Conservation (phyloP, 805 yeast species). For the Wickerhamomyces silvicola region DNA sequence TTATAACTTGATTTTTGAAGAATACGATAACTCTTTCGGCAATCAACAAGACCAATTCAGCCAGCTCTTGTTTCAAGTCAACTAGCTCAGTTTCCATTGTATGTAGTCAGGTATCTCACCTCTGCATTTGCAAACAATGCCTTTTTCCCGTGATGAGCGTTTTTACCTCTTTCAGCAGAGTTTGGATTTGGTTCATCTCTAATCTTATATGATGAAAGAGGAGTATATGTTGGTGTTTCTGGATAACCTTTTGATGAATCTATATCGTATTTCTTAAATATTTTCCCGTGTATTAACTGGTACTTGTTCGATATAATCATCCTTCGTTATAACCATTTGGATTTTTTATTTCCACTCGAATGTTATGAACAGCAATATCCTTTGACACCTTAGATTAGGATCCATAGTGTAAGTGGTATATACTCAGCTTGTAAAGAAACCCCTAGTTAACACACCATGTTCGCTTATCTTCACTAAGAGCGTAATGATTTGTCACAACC, state of each 20-base stretch:
- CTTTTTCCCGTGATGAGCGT: constrained; percentile 36
- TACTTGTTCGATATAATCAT: no score
- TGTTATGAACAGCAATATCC: no score
- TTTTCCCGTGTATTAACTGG: no score
- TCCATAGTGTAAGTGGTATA: no score
- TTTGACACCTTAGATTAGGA: no score
- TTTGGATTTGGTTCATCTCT: constrained; percentile 27
- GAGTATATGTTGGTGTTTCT: constrained; percentile 22
- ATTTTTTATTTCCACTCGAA: no score
- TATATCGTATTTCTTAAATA: constrained; percentile 5
- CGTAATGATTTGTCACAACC: no score
- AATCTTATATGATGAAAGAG: constrained; percentile 32
- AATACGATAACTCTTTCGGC: constrained; percentile 47
- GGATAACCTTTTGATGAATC: constrained; percentile 36
- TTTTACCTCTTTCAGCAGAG: constrained; percentile 28
- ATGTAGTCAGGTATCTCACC: constrained; percentile 36
- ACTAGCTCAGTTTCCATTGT: constrained; percentile 40
- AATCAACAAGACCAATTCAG: constrained; percentile 40
- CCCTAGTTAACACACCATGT: no score
- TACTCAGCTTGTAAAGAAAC: no score
- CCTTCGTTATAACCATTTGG: no score
- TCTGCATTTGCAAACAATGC: constrained; percentile 34
- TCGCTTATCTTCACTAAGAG: no score
- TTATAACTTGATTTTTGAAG: constrained; percentile 40
- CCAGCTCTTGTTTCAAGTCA: constrained; percentile 35